Evolutionary conservation across 345 rosid species (phyloP), one percentile per base, ranked within the genome.

Genomic region (Fremontodendron californicum): DNA sequence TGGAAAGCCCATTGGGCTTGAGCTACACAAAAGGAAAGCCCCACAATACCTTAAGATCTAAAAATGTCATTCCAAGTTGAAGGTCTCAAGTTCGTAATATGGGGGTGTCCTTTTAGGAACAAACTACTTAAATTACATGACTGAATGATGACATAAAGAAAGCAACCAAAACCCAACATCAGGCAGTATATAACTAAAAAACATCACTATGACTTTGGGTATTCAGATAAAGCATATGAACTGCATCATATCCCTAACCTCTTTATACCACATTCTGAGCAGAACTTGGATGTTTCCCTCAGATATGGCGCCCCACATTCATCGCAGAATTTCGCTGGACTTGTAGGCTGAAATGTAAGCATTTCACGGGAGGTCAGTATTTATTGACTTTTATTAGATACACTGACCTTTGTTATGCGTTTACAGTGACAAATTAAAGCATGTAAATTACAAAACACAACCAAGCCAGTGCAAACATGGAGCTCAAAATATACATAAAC

Each of bases 181-280:
- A 63, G 13, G n/a, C 43, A 66, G 7, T 66, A 21, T n/a, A 21
- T n/a, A 6, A n/a, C 9, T 23, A 57, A 57, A 9, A 11, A 66
- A 66, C 2, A 66, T 40, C 49, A 12, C 52, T 43, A 23, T 42
- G 54, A 45, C 73, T 42, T 54, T 23, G 33, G 35, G 64, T 29
- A 37, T 33, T 70, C 33, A 46, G 6, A 27, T 45, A 60, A 13
- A 5, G 18, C 65, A 33, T 33, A 37, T 4, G 27, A 60, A 40
- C 40, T 51, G 33, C 58, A 70, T 86, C 86, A 91, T 3, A 82
- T 87, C 78, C 98, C 98, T 77, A 90, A 79, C 81, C 98, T 88
- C 87, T 94, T 94, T 35, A 88, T 73, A 11, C 98, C 98, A 58
- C 98, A 94, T 81, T 93, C 98, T 0, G 98, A 93, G 85, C 98